Evolutionary conservation across 78 protist genomes (phyloP), one percentile per base, ranked within the genome.

Genomic region (Isochrysis galbana): DNA sequence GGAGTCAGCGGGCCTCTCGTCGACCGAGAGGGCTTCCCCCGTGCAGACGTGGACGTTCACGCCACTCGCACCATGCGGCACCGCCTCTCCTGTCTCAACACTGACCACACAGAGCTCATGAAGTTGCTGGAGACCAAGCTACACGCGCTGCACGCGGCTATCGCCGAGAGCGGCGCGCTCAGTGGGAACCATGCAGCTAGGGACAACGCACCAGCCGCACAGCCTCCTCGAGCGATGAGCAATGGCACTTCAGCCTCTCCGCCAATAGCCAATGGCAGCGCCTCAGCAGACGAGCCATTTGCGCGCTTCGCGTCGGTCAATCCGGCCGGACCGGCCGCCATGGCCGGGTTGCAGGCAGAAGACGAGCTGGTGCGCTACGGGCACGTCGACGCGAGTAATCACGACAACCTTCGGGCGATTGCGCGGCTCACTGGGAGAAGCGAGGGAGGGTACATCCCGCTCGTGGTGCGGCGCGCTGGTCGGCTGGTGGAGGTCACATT

Each of bases 11-110:
- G 45, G 32, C 23, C 83, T 19, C 44, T 72, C 46, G 83, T 72
- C 83, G 83, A 72, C 83, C 34, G 14, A 7, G 46, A 72, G 11
- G 83, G 83, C 83, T 72, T 72, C 45, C 83, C 83, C 10, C 39
- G 83, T 5, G 83, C 83, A 11, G 83, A 72, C 45, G 44, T 72
- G 32, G 83, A 72, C 45, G 83, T 72, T 39, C 83, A 72, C 83
- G 46, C 17, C 44, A 72, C 83, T 39, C 83, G 83, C 44, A 38
- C 83, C 25, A 39, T 72, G 46, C 41, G 83, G 34, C 42, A 72
- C 83, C 83, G 22, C 46, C 83, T 25, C 46, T 39, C 83, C 19
- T 2, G 44, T 17, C 83, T 72, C 44, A 38, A 72, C 83, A 72
- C 83, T 39, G 83, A 72, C 22, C 83, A 72, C 83, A n/a, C n/a